Base-by-base conservation (phyloP, 2,329 filamentous ascomycete species). In the Colletotrichum lentis region DNA sequence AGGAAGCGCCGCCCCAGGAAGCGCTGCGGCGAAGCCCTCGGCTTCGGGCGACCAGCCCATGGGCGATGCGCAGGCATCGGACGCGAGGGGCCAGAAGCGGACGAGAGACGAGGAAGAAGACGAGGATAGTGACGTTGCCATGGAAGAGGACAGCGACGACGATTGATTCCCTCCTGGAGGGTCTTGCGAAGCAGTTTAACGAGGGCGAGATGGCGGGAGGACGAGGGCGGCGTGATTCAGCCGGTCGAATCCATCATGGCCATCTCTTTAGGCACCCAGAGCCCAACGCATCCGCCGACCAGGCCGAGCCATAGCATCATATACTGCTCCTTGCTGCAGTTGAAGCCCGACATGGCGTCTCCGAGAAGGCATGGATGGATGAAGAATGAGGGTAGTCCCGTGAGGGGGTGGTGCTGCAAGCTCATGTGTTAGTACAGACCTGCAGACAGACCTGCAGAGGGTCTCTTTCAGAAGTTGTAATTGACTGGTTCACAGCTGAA, bases 311-410 rank as follows among this genome's bases (percentile, higher is more conserved):
- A 98, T 63, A 93, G 81, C 80, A 93, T 86, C 75, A 98, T 84
- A 81, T 98, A 98, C 73, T 90, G 84, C 74, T 89, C 79, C 76
- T 84, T 82, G 76, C 83, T 78, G 73, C 87, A 89, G 73, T 86
- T 80, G 74, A 93, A 89, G 59, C 81, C 83, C 72, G 83, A 83
- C 86, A 98, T 91, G 60, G 92, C 91, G 71, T 95, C 91, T 64
- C 91, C 91, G 10, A 96, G 92, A 77, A 92, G 88, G 80, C 96
- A 98, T 27, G 96, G 95, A 80, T 99, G 96, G 73, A 98, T 86
- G 79, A 97, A 97, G 79, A 95, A 97, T 57, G 89, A 87, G 47
- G 94, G 93, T 67, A 90, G 79, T 61, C 91, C 91, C 66, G 89
- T 92, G 67, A 92, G 79, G 60, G 96, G 95, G 83, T 98, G 94